Evolutionary conservation across 371 early-diverging fungal species (phyloP).

Genomic region (Lichtheimia ramosa): DNA sequence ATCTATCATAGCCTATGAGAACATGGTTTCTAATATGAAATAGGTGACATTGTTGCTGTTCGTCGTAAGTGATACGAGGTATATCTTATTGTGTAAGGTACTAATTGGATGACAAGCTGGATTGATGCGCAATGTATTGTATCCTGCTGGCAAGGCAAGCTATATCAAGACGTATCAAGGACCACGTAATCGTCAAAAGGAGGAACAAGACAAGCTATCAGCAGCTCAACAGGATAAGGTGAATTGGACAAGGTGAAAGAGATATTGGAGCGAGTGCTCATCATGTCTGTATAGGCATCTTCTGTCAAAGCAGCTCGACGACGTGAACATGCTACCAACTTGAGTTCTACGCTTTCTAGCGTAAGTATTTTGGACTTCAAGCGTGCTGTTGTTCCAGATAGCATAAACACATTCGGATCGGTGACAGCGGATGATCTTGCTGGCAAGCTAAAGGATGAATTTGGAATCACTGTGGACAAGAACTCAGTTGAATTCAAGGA

Average conservation of each 20-base stretch:
- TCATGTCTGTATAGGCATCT: background rate
- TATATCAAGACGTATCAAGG: slow-evolving; percentile 29
- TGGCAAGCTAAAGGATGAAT: slow-evolving; percentile 36
- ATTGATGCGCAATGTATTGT: slow-evolving; percentile 52
- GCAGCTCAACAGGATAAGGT: slow-evolving; percentile 2
- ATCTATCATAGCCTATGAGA: background rate
- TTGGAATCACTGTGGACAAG: slow-evolving; percentile 36
- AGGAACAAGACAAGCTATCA: slow-evolving; percentile 16
- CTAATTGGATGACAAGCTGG: slow-evolving; percentile 32
- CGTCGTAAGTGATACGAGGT: slow-evolving; percentile 34
- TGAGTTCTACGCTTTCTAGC: slow-evolving; percentile 1
- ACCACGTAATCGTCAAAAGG: slow-evolving; percentile 20
- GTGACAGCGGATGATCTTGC: slow-evolving; percentile 51
- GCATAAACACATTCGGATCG: slow-evolving; percentile 48
- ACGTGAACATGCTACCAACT: slow-evolving; percentile 5
- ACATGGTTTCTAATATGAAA: background rate
- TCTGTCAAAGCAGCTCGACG: slow-evolving; percentile 5
- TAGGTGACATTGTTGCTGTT: slow-evolving; percentile 47
- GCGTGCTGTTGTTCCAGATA: slow-evolving; percentile 45
- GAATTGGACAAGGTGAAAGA: background rate
- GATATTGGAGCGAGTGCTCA: background rate
- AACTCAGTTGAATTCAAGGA: slow-evolving; percentile 36
- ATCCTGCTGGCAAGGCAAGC: slow-evolving; percentile 42
- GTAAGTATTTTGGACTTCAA: slow-evolving; percentile 22
- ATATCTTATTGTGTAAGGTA: too few species aligned